phyloP scores from a whole-genome alignment of 768 basidiomycete genomes.

The Russula virescens region DNA sequence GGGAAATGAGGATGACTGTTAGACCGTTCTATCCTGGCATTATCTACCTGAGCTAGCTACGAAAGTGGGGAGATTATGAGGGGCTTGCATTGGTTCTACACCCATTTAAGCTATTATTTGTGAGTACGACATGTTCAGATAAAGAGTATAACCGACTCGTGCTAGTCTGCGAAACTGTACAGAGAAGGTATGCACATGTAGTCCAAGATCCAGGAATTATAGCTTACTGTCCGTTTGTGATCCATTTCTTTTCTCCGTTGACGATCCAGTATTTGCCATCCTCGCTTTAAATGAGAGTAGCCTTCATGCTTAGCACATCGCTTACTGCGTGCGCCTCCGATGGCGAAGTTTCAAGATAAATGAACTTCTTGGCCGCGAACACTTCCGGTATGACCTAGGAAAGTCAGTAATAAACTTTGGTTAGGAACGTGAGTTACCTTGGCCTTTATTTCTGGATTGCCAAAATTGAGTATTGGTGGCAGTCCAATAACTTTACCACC shows the following conservation, averaged over 20 bases:
- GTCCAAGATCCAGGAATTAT: neutral
- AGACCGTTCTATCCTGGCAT: slow-evolving; percentile 43
- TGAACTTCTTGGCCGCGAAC: slow-evolving; percentile 73
- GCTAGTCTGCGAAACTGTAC: slow-evolving; percentile 37
- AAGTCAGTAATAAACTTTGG: neutral
- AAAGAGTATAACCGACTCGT: slow-evolving; percentile 10
- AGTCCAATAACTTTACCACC: slow-evolving; percentile 78
- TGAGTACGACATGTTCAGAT: neutral
- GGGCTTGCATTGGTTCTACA: slow-evolving; percentile 51
- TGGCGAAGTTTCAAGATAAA: slow-evolving; percentile 82
- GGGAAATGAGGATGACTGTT: slow-evolving; percentile 84
- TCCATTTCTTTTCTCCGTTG: slow-evolving; percentile 86
- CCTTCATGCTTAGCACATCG: slow-evolving; percentile 78
- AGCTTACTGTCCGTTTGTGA: slow-evolving; percentile 63
- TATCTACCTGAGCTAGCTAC: slow-evolving; percentile 30
- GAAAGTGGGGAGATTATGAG: slow-evolving; percentile 25
- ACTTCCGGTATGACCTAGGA: slow-evolving; percentile 52
- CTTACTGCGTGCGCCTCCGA: slow-evolving; percentile 84
- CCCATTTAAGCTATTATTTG: slow-evolving; percentile 48
- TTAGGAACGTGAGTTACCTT: slow-evolving; percentile 28
- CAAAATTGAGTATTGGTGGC: slow-evolving; percentile 84
- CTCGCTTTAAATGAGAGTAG: slow-evolving; percentile 70
- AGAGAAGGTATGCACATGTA: slow-evolving; percentile 3
- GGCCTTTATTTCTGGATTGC: slow-evolving; percentile 51
- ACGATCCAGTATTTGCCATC: slow-evolving; percentile 84